Base-by-base conservation (phyloP, 257 asterid species). In the Agastache rugosa region DNA sequence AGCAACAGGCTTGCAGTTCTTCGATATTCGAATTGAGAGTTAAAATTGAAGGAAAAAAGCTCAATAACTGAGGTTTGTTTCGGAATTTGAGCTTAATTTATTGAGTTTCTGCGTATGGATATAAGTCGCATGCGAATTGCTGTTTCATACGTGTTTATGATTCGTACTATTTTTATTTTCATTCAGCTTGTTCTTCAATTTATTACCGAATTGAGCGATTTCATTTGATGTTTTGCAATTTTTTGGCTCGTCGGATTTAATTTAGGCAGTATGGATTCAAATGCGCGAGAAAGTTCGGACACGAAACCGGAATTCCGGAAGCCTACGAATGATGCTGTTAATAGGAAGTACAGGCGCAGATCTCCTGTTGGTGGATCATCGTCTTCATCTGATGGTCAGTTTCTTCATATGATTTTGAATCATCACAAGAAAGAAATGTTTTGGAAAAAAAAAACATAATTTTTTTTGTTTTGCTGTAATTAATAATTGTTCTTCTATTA, bases 331-430 rank as follows among this genome's bases (percentile, higher is more conserved):
- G 98, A 91, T 75, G 87, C 95, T 4, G 86, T 80, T 75, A 80
- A 75, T 71, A 78, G 98, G 85, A 90, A 87, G 82, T 94, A 94
- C 83, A 80, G 98, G 83, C 97, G 96, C 59, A 88, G 96, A 51
- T 90, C 97, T 82, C 93, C 97, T 16, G 67, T 61, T 7, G 86
- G 78, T 23, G 89, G 88, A 62, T 91, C 96, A 47, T 80, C 97
- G 3, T 84, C 86, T 63, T 77, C 94, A 3, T 75, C 91, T 12
- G 96, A 85, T 45, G 98, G 97, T 93, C 62, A 76, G 89, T 85
- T 27, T 45, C 73, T 29, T 37, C 22, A 27, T 25, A 44, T 34
- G 47, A 11, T 66, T 64, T 75, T 5, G 23, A 60, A 47, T 73
- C 31, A 1, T 54, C 19, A n/a, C 14, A 25, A 1, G 12, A 22